A percentile compares a stretch with the other conserved stretches of the same genome.
Conservation (phyloP, 2,329 filamentous ascomycete species). For the Xylariaceae sp. region DNA sequence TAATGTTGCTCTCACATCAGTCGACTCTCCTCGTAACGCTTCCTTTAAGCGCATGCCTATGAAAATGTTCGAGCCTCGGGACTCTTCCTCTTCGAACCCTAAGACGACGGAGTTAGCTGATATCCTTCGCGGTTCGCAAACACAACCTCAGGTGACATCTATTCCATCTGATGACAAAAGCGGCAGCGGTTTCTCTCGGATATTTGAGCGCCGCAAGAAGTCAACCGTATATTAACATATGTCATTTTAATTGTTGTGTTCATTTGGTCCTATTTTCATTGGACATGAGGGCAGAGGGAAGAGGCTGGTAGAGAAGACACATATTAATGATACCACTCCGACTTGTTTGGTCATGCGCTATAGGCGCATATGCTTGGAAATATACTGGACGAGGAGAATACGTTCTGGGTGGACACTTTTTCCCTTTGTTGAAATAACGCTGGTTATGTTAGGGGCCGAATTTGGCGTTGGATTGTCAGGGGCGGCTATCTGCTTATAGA, state of each 20-base stretch:
- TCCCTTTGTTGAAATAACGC: too few relatives aligned
- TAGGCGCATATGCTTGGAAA: too few relatives aligned
- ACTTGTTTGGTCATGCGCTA: background rate
- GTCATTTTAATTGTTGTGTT: slow-evolving; percentile 3
- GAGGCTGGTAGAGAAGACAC: too few relatives aligned
- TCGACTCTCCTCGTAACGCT: slow-evolving; percentile 16
- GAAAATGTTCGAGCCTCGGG: slow-evolving; percentile 55
- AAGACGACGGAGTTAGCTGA: slow-evolving; percentile 64
- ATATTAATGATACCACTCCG: background rate
- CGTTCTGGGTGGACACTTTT: too few relatives aligned
- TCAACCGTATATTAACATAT: slow-evolving; percentile 30
- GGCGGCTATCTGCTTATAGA: too few relatives aligned
- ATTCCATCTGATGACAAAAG: slow-evolving; percentile 35
- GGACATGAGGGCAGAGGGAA: too few relatives aligned
- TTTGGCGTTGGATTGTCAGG: too few relatives aligned
- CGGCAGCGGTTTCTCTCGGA: slow-evolving; percentile 40
- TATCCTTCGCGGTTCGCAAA: slow-evolving; percentile 65
- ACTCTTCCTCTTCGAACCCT: slow-evolving; percentile 40
- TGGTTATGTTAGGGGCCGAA: too few relatives aligned
- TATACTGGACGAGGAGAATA: too few relatives aligned
- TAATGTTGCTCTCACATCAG: slow-evolving; percentile 25
- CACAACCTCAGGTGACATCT: slow-evolving; percentile 42
- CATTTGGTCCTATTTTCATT: slow-evolving; percentile 6
- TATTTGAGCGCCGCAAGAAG: slow-evolving; percentile 49
- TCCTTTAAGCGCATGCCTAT: slow-evolving; percentile 43